phyloP scores from a whole-genome alignment of 495 filamentous ascomycete species.

The Sabuloglossum arenarium region DNA sequence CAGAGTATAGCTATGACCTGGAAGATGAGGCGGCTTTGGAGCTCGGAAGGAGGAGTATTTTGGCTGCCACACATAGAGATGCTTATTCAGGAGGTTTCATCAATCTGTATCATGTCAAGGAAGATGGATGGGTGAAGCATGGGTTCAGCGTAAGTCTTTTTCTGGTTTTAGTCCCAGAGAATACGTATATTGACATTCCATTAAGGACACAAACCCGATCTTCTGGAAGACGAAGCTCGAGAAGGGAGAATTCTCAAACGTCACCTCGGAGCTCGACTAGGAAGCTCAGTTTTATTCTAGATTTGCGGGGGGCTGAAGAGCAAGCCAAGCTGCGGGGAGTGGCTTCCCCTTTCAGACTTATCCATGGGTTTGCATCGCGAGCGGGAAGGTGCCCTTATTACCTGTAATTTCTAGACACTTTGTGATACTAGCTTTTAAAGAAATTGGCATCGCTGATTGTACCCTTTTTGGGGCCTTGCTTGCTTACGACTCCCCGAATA shows the following conservation, averaged over 20 bases:
- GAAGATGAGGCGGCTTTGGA: slow-evolving; percentile 70
- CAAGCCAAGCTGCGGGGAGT: too few species aligned
- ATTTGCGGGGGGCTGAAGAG: too few species aligned
- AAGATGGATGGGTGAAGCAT: slow-evolving; percentile 95
- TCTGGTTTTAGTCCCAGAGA: background rate
- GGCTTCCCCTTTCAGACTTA: too few species aligned
- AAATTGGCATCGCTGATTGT: too few species aligned
- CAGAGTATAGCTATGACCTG: slow-evolving; percentile 82
- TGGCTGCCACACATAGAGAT: slow-evolving; percentile 94
- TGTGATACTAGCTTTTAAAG: slow-evolving; percentile 7
- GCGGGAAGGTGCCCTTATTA: background rate
- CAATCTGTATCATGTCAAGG: slow-evolving; percentile 97
- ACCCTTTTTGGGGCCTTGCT: too few species aligned
- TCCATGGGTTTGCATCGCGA: background rate
- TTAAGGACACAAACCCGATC: slow-evolving; percentile 66
- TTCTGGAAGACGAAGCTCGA: slow-evolving; percentile 99
- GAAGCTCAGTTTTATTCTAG: too few species aligned
- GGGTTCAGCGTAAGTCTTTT: slow-evolving; percentile 44
- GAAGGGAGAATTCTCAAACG: slow-evolving; percentile 95
- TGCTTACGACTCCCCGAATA: too few species aligned
- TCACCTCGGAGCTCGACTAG: slow-evolving; percentile 53
- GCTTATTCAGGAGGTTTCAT: slow-evolving; percentile 97
- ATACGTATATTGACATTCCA: slow-evolving; percentile 6
- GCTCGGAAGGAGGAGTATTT: slow-evolving; percentile 72
- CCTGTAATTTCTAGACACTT: slow-evolving; percentile 5